phyloP scores from a whole-genome alignment of 257 asterid species.

The Nicotiana obtusifolia region DNA sequence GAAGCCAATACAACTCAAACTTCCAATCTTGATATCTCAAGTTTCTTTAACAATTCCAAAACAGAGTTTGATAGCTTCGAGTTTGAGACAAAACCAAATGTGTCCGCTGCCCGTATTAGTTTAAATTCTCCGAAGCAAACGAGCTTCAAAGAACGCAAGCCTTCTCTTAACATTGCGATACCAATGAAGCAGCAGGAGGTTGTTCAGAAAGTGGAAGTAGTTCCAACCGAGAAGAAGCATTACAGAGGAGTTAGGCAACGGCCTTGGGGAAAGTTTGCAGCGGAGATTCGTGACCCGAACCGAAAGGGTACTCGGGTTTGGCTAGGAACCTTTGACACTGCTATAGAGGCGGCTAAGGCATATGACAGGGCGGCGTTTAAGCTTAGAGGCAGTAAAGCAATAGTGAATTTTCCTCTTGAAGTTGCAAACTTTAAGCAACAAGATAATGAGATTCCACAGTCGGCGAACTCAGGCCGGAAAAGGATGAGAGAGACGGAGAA shows the following conservation, averaged over 20 bases:
- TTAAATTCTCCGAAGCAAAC: neutral
- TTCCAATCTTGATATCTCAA: neutral
- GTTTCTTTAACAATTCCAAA: no score
- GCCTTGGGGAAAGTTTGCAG: conserved; percentile 73
- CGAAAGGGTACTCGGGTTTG: conserved; percentile 63
- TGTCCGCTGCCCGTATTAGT: no score
- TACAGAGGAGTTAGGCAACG: conserved; percentile 65
- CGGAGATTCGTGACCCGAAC: conserved; percentile 73
- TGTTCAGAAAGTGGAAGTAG: conserved; percentile 10
- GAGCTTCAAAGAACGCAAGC: conserved; percentile 41
- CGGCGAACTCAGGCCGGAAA: conserved; percentile 29
- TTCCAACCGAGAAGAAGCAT: conserved; percentile 26
- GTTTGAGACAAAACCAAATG: no score
- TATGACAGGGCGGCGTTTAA: conserved; percentile 75
- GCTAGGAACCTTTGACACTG: conserved; percentile 73
- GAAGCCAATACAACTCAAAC: neutral
- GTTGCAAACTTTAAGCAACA: conserved; percentile 28
- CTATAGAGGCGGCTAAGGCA: conserved; percentile 64
- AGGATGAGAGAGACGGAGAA: conserved; percentile 37
- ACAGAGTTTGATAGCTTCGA: no score
- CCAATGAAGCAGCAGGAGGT: conserved; percentile 20
- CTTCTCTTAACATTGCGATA: conserved; percentile 52
- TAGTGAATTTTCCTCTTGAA: conserved; percentile 73
- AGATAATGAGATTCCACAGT: conserved; percentile 8
- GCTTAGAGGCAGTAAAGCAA: conserved; percentile 64